Base-by-base conservation (phyloP, 148 eudicot species). In the Camellia sinensis region DNA sequence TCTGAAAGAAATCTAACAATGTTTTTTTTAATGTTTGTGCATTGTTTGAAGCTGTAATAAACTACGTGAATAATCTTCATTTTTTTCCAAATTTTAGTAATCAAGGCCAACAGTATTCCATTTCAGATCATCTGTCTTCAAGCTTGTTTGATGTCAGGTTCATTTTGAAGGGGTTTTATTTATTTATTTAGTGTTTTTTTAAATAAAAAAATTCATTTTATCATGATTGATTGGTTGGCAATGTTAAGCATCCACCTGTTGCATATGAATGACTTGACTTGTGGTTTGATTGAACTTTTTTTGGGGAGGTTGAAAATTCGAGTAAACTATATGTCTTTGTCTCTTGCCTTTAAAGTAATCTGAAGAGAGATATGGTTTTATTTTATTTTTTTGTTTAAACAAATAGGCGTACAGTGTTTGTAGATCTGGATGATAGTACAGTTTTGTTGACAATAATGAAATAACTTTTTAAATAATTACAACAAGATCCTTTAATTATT, bases 201-300 rank as follows among this genome's bases (percentile, higher is more conserved):
- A 0, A 1, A 62, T n/a, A n/a, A n/a, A n/a, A n/a, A n/a, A n/a
- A n/a, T n/a, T 6, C 5, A 62, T 88, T 80, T 83, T 89, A 78
- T 78, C 91, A 87, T 84, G 87, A 89, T 86, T 86, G 67, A 50
- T 71, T 64, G 13, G 9, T 65, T 61, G 29, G 46, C 84, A 84
- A 80, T 85, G 89, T 88, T 87, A 82, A 75, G 56, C 15, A 85
- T 71, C 86, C 88, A 43, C 83, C 80, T 86, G 86, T 83, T 87
- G 83, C 78, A 78, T 79, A 74, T 86, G 79, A 75, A 77, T 83
- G 69, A 78, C 80, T 29, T 29, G 37, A 29, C 85, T 84, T 69
- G 67, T 72, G 74, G 78, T 76, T 82, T 75, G 65, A 10, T 53
- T 78, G 56, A 75, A 50, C 48, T 29, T 78, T 74, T 81, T 81